phyloP scores from a whole-genome alignment of 2,329 filamentous ascomycete species.

The Botrytis aclada region DNA sequence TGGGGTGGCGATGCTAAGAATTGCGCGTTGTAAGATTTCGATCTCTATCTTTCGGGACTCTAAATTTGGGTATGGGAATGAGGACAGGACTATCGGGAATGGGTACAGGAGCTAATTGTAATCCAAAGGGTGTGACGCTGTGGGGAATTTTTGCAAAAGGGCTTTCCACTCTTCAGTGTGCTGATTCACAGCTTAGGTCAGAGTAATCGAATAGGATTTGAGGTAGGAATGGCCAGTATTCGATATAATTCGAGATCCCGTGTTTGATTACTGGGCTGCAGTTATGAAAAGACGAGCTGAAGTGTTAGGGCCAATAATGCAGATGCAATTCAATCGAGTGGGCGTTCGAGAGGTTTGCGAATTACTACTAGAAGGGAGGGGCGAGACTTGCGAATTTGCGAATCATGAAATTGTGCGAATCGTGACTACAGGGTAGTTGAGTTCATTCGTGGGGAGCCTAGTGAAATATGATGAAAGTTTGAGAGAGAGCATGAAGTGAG shows the following conservation, averaged over 20 bases:
- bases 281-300: slow-evolving; percentile 11
- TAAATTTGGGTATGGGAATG: slow-evolving; percentile 13
- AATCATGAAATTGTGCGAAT: slow-evolving; percentile 4
- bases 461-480: not conserved
- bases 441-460: not conserved
- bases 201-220: not conserved
- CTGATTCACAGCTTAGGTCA: slow-evolving; percentile 20
- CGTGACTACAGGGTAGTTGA: not conserved
- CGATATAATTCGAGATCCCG: slow-evolving; percentile 4
- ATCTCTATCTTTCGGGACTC: slow-evolving; percentile 10
- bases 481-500: not conserved
- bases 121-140: slow-evolving; percentile 15
- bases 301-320: slow-evolving; percentile 3
- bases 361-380: not conserved
- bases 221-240: not conserved
- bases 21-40: slow-evolving; percentile 8
- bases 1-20: slow-evolving; percentile 13
- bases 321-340: slow-evolving; percentile 6
- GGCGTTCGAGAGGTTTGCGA: slow-evolving; percentile 2
- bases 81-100: slow-evolving; percentile 12
- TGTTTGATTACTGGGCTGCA: slow-evolving; percentile 5
- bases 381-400: not conserved
- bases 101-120: not conserved
- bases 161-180: slow-evolving; percentile 1
- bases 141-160: not conserved